Base-by-base conservation (phyloP, 2,329 filamentous ascomycete species). In the Zymoseptoria brevis region DNA sequence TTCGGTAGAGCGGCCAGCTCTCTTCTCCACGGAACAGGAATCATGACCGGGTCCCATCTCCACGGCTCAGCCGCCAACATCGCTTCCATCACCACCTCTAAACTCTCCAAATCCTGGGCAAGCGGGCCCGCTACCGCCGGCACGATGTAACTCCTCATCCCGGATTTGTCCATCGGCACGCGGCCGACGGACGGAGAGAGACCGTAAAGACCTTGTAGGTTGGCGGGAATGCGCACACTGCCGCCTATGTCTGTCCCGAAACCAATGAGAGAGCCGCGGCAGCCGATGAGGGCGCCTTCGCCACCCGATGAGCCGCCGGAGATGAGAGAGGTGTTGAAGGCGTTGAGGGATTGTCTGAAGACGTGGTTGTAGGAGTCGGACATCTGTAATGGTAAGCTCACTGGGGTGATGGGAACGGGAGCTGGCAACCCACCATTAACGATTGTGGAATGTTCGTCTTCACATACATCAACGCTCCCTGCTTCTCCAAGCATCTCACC, bases 141-240 rank as follows among this genome's bases (percentile, higher is more conserved):
- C 29, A 75, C 72, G 77, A 76, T 1, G 80, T 80, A 4, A 77
- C 77, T 4, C 72, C 24, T 60, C 67, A 64, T 67, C 72, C 19
- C 77, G 62, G 64, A 30, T 79, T 57, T 35, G 80, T 60, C 65
- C 35, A 60, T 61, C 3, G 64, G 64, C 1, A 67, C 49, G 8
- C 65, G 60, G 16, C 51, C 21, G 16, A 53, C 49, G 1, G 59
- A 63, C 0, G 66, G 65, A 48, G 62, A 62, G 60, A 71, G 68
- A 4, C 70, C 71, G 48, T 68, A 71, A 19, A 70, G 69, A 8
- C 71, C 71, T 55, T 75, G 73, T 74, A 92, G 92, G 67, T 96
- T 91, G 57, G 96, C 89, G 73, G 88, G 93, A 71, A 96, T 95
- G 67, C 86, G 84, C 69, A 95, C 86, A 57, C 74, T 77, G 1